phyloP scores from a whole-genome alignment of 2,329 filamentous ascomycete species.

The Colletotrichum filicis region DNA sequence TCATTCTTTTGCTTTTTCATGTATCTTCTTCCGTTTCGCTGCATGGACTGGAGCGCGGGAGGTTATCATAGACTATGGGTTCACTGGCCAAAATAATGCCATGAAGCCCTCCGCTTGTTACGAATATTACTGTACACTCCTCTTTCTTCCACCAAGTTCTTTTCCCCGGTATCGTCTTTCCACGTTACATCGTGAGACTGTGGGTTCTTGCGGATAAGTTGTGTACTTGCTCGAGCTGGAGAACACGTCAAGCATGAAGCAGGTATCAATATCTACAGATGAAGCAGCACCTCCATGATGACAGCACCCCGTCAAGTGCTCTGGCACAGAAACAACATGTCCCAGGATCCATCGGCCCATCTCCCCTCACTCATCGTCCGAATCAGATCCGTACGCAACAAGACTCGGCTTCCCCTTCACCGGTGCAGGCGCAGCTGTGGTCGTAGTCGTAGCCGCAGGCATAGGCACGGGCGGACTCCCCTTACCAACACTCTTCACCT shows the following conservation, averaged over 20 bases:
- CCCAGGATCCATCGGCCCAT: background rate
- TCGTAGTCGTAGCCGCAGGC: background rate
- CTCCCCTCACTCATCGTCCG: slow-evolving; percentile 49
- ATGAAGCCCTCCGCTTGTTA: slow-evolving; percentile 14
- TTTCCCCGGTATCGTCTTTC: background rate
- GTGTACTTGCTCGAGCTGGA: background rate
- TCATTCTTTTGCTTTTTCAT: background rate
- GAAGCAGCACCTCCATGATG: too few relatives aligned
- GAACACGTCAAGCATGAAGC: too few relatives aligned
- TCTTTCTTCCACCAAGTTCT: background rate
- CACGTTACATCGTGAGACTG: background rate
- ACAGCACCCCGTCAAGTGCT: too few relatives aligned
- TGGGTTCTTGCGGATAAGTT: background rate
- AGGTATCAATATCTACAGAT: too few relatives aligned
- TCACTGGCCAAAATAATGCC: background rate
- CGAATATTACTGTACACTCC: slow-evolving; percentile 29
- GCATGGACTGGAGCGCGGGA: slow-evolving; percentile 17
- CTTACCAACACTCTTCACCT: too few relatives aligned
- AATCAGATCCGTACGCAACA: slow-evolving; percentile 68
- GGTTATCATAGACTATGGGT: slow-evolving; percentile 21
- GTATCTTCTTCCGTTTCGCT: background rate
- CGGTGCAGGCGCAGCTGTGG: background rate
- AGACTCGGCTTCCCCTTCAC: slow-evolving; percentile 51
- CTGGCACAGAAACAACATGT: background rate
- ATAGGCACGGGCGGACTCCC: too few relatives aligned